Conservation (phyloP, 2,329 filamentous ascomycete genomes). For the Exophiala sp. region DNA sequence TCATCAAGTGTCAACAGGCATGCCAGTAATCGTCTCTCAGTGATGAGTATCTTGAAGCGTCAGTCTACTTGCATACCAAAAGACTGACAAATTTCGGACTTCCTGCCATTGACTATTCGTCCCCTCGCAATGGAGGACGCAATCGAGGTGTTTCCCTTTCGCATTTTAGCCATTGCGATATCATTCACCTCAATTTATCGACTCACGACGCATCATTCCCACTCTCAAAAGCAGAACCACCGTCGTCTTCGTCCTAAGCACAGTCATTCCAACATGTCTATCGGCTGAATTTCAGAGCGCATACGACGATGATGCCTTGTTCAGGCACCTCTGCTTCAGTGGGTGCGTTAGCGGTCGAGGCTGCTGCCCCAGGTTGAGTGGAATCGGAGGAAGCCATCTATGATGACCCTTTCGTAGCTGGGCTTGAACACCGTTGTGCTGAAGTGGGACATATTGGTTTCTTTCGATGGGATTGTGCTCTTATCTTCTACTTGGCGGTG, state of each 20-base stretch:
- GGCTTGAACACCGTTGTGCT: too few species aligned
- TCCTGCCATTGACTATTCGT: conserved; percentile 29
- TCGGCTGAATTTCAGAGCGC: not conserved
- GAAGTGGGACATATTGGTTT: too few species aligned
- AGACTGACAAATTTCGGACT: not conserved
- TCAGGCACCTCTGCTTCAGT: not conserved
- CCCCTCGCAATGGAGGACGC: conserved; percentile 28
- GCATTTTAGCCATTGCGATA: not conserved
- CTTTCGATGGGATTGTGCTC: too few species aligned
- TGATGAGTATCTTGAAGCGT: conserved; percentile 24
- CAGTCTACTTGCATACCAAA: not conserved
- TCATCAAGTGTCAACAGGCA: not conserved
- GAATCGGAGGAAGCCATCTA: too few species aligned
- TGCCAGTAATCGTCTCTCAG: conserved; percentile 25
- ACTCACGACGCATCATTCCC: conserved; percentile 12
- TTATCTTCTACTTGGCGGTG: too few species aligned
- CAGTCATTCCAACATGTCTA: not conserved
- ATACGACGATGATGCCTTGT: not conserved
- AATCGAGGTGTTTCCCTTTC: conserved; percentile 31
- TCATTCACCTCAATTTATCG: not conserved
- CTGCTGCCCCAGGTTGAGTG: too few species aligned
- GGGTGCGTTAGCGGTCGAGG: too few species aligned
- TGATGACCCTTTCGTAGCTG: too few species aligned
- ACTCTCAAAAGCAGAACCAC: conserved; percentile 12
- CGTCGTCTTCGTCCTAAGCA: conserved; percentile 6